Base-by-base conservation (phyloP, 805 yeast species). In the Zygotorulaspora florentina region DNA sequence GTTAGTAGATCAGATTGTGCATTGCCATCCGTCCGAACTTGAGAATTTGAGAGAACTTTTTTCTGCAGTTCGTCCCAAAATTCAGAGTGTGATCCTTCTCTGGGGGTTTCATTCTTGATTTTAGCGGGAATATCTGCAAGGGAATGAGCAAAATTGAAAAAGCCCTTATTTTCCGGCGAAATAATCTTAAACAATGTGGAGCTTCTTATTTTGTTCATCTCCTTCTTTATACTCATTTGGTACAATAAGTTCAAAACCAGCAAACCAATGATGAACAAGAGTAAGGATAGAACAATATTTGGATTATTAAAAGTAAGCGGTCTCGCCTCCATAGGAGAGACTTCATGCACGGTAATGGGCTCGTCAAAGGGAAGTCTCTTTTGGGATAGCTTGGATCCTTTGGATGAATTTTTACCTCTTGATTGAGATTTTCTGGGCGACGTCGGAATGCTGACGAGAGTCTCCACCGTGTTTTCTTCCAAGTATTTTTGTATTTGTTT, bases 401-500 rank as follows among this genome's bases (percentile, higher is more conserved):
- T 46, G 2, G 40, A 15, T 12, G 41, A 23, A 7, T 20, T 13
- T 9, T 23, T 36, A n/a, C 35, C 26, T 37, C 37, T 42, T 12
- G 42, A 40, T 12, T 26, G 35, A 3, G 35, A 13, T 26, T 15
- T 27, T 35, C 40, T 40, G 9, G 34, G 30, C 7, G 47, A 26
- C 11, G 51, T n/a, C 15, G 47, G 36, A 9, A 48, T 47, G 17
- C 27, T 44, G n/a, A 50, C 47, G 9, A 39, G 35, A 9, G 48
- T 37, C 29, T 51, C 51, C 36, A 35, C 50, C 2, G 57, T 51
- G 40, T 53, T 47, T 5, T 58, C 54, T 2, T 52, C 52, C 2
- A 69, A 51, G 11, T 55, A 57, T 10, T 56, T 53, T n/a, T 54
- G 35, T 4, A 70, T 23, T 4, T 64, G 43, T 11, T 55, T 52